phyloP scores from a whole-genome alignment of 176 grass and related monocot species.

The Aegilops speltoides region DNA sequence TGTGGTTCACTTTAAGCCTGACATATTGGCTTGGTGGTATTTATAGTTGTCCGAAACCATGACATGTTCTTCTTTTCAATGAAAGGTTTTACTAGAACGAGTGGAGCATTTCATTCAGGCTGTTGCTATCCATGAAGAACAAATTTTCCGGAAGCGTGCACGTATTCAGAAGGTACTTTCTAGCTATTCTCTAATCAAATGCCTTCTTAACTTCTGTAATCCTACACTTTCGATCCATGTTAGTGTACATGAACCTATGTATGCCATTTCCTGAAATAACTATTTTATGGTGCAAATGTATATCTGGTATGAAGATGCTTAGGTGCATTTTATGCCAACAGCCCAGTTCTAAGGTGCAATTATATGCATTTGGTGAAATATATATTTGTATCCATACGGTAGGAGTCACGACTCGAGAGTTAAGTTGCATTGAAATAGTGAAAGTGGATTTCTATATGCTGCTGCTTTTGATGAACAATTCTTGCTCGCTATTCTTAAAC shows the following conservation, averaged over 20 bases:
- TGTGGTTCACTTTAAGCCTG: slow-evolving; percentile 3
- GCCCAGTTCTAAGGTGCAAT: not conserved
- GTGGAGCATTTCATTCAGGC: slow-evolving; percentile 96
- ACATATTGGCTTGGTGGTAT: not conserved
- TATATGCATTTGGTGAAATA: slow-evolving; percentile 15
- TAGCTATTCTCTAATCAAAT: slow-evolving; percentile 10
- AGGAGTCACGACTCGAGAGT: not conserved
- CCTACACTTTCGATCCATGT: not conserved
- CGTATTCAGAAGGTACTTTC: slow-evolving; percentile 89
- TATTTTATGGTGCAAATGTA: slow-evolving; percentile 20
- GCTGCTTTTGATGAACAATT: slow-evolving; percentile 12
- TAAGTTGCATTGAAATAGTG: slow-evolving; percentile 10
- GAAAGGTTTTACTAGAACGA: slow-evolving; percentile 78
- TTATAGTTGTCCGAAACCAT: slow-evolving; percentile 14
- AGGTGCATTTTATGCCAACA: slow-evolving; percentile 2
- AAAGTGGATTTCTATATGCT: slow-evolving; percentile 17
- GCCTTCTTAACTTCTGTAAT: slow-evolving; percentile 19
- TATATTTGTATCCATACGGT: not conserved
- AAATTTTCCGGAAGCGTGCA: slow-evolving; percentile 95
- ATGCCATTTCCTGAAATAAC: slow-evolving; percentile 11
- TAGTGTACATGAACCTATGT: not conserved
- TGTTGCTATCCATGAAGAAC: slow-evolving; percentile 83
- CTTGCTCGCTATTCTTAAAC: not conserved
- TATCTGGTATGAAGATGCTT: not conserved
- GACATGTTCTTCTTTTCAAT: slow-evolving; percentile 36